phyloP scores from a whole-genome alignment of 495 filamentous ascomycete genomes.

The Emericellopsis terricola region DNA sequence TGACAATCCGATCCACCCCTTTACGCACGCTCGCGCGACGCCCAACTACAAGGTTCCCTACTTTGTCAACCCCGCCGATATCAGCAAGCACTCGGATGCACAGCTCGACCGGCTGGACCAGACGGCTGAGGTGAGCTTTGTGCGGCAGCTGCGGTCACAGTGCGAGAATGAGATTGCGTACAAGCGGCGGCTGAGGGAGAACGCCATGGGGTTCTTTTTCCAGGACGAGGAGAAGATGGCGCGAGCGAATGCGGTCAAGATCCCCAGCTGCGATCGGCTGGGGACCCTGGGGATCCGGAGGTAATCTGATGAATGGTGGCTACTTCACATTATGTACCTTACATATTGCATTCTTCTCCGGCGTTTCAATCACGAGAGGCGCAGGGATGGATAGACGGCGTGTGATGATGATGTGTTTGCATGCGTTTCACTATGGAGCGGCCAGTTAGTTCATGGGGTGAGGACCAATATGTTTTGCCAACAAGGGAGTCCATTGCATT shows the following conservation, averaged over 20 bases:
- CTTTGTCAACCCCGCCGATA: constrained; percentile 63
- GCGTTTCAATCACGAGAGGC: too few species aligned
- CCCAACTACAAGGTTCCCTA: constrained; percentile 56
- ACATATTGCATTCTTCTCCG: too few species aligned
- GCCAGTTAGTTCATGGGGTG: too few species aligned
- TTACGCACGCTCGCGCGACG: constrained; percentile 57
- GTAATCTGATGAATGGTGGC: not conserved
- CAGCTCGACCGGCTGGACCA: constrained; percentile 60
- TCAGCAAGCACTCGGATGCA: constrained; percentile 43
- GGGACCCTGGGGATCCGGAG: constrained; percentile 7
- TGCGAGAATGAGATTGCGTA: constrained; percentile 54
- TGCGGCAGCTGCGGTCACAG: constrained; percentile 41
- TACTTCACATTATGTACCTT: too few species aligned
- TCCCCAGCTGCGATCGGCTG: constrained; percentile 20
- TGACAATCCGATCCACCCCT: constrained; percentile 43
- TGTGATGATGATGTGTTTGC: too few species aligned
- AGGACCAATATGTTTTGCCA: too few species aligned
- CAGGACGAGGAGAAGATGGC: constrained; percentile 59
- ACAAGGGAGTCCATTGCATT: too few species aligned
- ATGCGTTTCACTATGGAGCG: too few species aligned
- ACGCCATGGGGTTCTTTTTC: constrained; percentile 81
- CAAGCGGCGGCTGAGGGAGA: constrained; percentile 48
- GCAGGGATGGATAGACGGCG: too few species aligned
- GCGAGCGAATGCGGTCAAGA: constrained; percentile 19
- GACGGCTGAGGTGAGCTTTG: constrained; percentile 53